Evolutionary conservation across 2,329 filamentous ascomycete species (phyloP), one percentile per base, ranked within the genome.

Genomic region (Colletotrichum theobromicola): DNA sequence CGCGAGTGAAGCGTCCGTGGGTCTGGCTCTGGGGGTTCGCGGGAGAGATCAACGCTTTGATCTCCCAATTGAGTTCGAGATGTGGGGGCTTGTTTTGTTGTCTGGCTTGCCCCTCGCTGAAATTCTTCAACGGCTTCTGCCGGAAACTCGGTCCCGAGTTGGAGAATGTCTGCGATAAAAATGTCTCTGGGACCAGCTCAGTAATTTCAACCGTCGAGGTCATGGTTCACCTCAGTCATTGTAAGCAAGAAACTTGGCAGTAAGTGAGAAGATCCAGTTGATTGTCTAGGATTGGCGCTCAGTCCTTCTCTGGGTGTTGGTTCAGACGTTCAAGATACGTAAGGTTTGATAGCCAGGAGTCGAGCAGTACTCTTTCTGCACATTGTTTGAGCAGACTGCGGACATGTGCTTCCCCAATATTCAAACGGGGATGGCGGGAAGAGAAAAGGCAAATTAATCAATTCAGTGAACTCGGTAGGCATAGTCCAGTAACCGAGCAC

Each of bases 321-420:
- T 3, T 46, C 2, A n/a, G 18, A 10, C 4, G 18, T 2, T n/a
- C 9, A 46, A 21, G 42, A 50, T 50, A n/a, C 21, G n/a, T 50
- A 0, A 18, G 13, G 5, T 50, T 21, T 13, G 42, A 50, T 7
- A 0, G n/a, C 21, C 12, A 13, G n/a, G 7, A 21, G 13, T 21
- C 1, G 18, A 46, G 13, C 0, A 10, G 12, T 7, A 8, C 18
- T n/a, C 2, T 18, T 3, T n/a, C 3, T 12, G 5, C 18, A n/a
- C n/a, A n/a, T n/a, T n/a, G n/a, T n/a, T n/a, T n/a, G n/a, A n/a
- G n/a, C n/a, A n/a, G n/a, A n/a, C n/a, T n/a, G n/a, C n/a, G n/a
- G n/a, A n/a, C n/a, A n/a, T n/a, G n/a, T n/a, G n/a, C n/a, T n/a
- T n/a, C n/a, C n/a, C n/a, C n/a, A n/a, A n/a, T n/a, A n/a, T n/a